A percentile compares a stretch with the other conserved stretches of the same genome.
These are phyloP conservation scores for Podaxis carcinomalis DNA, from an alignment of 768 basidiomycete genomes.

Conservation along the genomic window DNA sequence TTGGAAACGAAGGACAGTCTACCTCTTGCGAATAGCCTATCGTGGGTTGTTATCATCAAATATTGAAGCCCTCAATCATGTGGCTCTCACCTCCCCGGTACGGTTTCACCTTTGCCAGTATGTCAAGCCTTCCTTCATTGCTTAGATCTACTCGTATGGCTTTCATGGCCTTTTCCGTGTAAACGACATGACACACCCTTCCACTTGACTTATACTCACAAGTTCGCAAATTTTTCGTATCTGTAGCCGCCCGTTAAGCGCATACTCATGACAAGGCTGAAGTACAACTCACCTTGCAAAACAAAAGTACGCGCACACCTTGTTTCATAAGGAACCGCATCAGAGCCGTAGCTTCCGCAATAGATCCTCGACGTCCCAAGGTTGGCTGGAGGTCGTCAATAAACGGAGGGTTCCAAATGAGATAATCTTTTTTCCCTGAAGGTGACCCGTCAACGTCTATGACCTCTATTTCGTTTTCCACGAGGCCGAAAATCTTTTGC, in stretches of 20 bases:
- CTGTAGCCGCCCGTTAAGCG: slow-evolving; percentile 31
- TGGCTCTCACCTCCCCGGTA: slow-evolving; percentile 68
- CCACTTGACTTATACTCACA: slow-evolving; percentile 32
- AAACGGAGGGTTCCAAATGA: slow-evolving; percentile 72
- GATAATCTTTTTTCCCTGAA: slow-evolving; percentile 70
- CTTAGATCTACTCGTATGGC: slow-evolving; percentile 65
- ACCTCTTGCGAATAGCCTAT: slow-evolving; percentile 75
- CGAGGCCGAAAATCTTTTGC: slow-evolving; percentile 68
- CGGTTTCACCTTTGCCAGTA: slow-evolving; percentile 70
- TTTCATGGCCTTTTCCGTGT: slow-evolving; percentile 63
- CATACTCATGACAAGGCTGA: no score
- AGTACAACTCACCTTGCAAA: slow-evolving; percentile 61
- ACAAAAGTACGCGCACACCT: slow-evolving; percentile 80
- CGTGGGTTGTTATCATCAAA: background rate
- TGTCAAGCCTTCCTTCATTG: slow-evolving; percentile 70
- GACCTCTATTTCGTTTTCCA: slow-evolving; percentile 55
- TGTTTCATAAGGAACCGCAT: slow-evolving; percentile 82
- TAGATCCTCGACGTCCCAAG: slow-evolving; percentile 51
- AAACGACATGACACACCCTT: no score
- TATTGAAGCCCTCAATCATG: background rate
- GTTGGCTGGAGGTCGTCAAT: slow-evolving; percentile 50
- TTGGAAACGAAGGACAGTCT: background rate
- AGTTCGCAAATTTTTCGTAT: slow-evolving; percentile 80
- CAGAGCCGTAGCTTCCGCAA: slow-evolving; percentile 64
- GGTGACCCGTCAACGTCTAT: slow-evolving; percentile 82